Evolutionary conservation across 495 filamentous ascomycete genomes (phyloP), one percentile per base, ranked within the genome.

Genomic region (Penicillium paxilli): DNA sequence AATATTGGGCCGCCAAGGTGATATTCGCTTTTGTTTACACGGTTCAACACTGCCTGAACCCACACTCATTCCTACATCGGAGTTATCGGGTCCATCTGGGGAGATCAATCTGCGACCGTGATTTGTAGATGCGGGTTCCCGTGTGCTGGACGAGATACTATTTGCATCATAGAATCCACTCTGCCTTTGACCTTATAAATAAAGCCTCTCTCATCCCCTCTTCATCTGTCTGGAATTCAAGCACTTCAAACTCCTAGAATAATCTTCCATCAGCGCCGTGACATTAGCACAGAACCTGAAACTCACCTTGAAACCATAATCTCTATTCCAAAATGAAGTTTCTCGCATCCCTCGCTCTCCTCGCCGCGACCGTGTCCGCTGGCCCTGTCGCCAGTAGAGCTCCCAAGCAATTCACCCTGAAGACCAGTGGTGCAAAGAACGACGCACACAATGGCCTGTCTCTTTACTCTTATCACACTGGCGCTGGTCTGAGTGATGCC

Each of bases 381-480:
- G 64, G 30, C 46, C 55, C 57, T 9, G 14, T 63, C 44, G 52
- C 54, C 35, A 38, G 35, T 1, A 38, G 48, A 59, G 45, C 20
- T n/a, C 60, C 63, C 3, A 62, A 62, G 19, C 51, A 60, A 16
- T 81, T 79, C 60, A 63, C 70, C 46, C 65, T 81, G 23, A 78
- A 78, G 65, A 77, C 75, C 8, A 55, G 58, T 3, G 69, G 62
- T 14, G 61, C 74, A 20, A 42, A 32, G 9, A 66, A 67, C 50
- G 25, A 62, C 1, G 50, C 66, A 0, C 65, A 72, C 57, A 75
- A 77, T 56, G 52, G 72, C 47, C 76, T 80, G 46, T 80, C 74
- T 37, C 65, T 79, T 41, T 65, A 68, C n/a, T 57, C 66, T 55
- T 80, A 79, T 52, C 77, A 80, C 67, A 78, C 75, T 6, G 78